Base-by-base conservation (phyloP, 768 basidiomycete species). In the Suillus luteus region DNA sequence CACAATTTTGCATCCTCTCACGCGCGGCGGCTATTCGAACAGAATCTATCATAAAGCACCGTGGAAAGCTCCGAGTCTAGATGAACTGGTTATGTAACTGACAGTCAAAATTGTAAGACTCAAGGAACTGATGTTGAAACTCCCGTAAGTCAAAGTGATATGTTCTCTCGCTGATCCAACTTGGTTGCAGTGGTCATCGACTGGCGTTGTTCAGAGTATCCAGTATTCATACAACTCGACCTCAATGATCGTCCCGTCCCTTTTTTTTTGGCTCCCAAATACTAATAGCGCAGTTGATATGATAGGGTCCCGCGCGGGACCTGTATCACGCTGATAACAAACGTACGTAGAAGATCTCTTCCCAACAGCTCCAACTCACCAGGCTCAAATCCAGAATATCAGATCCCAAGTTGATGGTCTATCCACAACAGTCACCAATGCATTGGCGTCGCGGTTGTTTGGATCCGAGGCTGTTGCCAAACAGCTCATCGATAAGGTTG, bases 401-500 rank as follows among this genome's bases (percentile, higher is more conserved):
- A 60, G 31, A 31, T 11, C 8, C 9, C n/a, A n/a, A n/a, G n/a
- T 60, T 60, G 19, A 31, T 24, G 12, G 22, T 31, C n/a, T n/a
- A n/a, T n/a, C n/a, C n/a, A 43, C 7, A 7, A n/a, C 19, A 43
- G 9, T 43, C 19, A 2, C 19, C 3, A 31, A 31, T 31, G 31
- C 27, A 27, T 27, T 27, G 31, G 31, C 6, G 2, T 14, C 11
- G 11, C 14, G 22, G n/a, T 61, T 61, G 60, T 37, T 37, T 37
- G 60, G 33, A 61, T 52, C 60, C 22, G n/a, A 49, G 31, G 48
- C 10, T 54, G 44, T 54, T 19, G 46, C 48, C 60, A 61, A 61
- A 61, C 12, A 61, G 14, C n/a, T 22, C 10, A 22, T n/a, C 19
- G 43, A 44, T 4, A n/a, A 44, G 43, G 19, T 44, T 44, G 19